phyloP scores from a whole-genome alignment of 1,284 basidiomycete genomes.

The Moniliella sp. region DNA sequence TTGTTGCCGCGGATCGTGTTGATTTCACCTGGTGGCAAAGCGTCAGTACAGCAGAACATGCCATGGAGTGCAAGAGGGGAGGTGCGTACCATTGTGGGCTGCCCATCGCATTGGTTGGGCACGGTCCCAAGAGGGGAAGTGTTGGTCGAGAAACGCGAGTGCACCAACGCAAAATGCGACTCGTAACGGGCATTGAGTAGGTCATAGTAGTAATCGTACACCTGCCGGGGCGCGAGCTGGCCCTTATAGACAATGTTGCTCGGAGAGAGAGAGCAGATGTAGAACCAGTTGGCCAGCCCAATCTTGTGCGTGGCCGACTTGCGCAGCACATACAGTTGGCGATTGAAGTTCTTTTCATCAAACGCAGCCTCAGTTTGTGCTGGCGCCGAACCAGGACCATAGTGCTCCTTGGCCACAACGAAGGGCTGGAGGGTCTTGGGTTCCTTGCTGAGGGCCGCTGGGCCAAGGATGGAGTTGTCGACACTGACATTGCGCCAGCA shows the following conservation, averaged over 20 bases:
- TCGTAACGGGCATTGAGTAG: conserved; percentile 85
- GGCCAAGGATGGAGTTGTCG: conserved; percentile 83
- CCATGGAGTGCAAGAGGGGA: not conserved
- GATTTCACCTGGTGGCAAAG: conserved; percentile 14
- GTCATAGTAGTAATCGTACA: conserved; percentile 93
- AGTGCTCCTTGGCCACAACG: conserved; percentile 68
- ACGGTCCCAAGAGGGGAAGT: conserved; percentile 97
- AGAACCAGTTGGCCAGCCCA: conserved; percentile 80
- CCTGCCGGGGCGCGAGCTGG: conserved; percentile 43
- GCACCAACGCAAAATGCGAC: conserved; percentile 88
- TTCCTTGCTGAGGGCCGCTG: conserved; percentile 80
- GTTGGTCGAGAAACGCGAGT: conserved; percentile 95
- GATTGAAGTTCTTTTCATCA: conserved; percentile 68
- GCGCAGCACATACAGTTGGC: conserved; percentile 86
- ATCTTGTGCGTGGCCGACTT: conserved; percentile 92
- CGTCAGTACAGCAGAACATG: conserved; percentile 3
- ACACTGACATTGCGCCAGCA: conserved; percentile 94
- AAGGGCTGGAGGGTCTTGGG: conserved; percentile 89
- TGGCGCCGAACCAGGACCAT: conserved; percentile 44
- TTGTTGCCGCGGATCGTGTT: conserved; percentile 34
- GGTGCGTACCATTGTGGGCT: conserved; percentile 71
- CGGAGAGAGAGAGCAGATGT: conserved; percentile 83
- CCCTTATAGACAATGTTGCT: conserved; percentile 98
- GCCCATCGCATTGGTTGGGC: conserved; percentile 95
- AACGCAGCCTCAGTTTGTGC: conserved; percentile 37